Evolutionary conservation across 129 eudicot genomes (phyloP).

Genomic region (Helichrysum umbraculigerum): DNA sequence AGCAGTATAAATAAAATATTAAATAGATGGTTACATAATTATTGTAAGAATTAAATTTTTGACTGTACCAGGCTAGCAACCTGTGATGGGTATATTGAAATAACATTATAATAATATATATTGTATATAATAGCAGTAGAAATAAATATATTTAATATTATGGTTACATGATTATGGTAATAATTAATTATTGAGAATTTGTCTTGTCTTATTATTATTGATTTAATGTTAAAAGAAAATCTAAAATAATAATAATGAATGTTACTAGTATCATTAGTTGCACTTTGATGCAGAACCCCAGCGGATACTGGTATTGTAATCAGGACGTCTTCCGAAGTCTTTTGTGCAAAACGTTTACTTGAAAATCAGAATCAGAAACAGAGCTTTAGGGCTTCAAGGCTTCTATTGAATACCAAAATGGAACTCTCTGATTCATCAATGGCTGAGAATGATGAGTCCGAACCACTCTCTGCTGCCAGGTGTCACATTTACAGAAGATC

Average conservation of each 20-base stretch:
- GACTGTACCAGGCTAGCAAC: background rate
- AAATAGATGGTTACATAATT: background rate
- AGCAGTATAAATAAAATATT: background rate
- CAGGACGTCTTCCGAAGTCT: conserved; percentile 53
- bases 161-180: background rate
- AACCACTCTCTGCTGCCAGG: conserved; percentile 70
- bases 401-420: conserved; percentile 39
- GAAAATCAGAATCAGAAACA: conserved; percentile 49
- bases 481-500: conserved; percentile 61
- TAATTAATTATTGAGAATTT: too few species aligned
- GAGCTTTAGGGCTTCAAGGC: conserved; percentile 62
- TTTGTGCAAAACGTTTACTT: conserved; percentile 50
- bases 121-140: background rate
- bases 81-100: background rate
- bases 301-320: conserved; percentile 72
- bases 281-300: conserved; percentile 56
- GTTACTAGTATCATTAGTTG: background rate
- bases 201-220: too few species aligned
- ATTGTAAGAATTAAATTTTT: background rate
- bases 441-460: conserved; percentile 38
- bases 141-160: too few species aligned
- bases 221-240: background rate
- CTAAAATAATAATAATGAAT: background rate
- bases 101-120: too few species aligned
- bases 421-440: conserved; percentile 45